Evolutionary conservation across 768 basidiomycete genomes (phyloP).

Genomic region (Mycena rebaudengoi): DNA sequence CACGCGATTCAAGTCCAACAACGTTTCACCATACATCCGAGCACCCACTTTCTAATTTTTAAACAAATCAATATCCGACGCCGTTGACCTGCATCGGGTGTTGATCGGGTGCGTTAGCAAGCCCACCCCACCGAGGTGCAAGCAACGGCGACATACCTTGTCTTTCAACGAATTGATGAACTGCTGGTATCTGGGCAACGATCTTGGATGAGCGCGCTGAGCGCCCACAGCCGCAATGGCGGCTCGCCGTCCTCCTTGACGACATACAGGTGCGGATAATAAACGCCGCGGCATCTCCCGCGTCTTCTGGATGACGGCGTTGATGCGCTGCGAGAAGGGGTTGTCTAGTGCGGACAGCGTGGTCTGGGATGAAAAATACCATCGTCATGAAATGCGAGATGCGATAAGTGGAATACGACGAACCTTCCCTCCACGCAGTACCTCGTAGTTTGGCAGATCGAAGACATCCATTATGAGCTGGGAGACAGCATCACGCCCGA

Average conservation of each 20-base stretch:
- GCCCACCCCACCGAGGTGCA: background rate
- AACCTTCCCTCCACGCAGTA: conserved; percentile 94
- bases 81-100: conserved; percentile 41
- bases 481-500: conserved; percentile 98
- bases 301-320: conserved; percentile 92
- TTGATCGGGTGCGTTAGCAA: background rate
- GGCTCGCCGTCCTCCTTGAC: conserved; percentile 99
- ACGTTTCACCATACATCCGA: conserved; percentile 11
- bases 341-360: conserved; percentile 94
- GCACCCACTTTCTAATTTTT: conserved; percentile 21
- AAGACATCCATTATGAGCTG: conserved; percentile 95
- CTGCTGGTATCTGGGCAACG: conserved; percentile 97
- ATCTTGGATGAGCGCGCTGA: conserved; percentile 94
- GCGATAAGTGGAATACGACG: conserved; percentile 23
- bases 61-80: conserved; percentile 29
- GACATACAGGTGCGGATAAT: conserved; percentile 93
- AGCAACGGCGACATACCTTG: conserved; percentile 62
- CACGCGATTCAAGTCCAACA: background rate
- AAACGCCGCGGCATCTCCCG: conserved; percentile 91
- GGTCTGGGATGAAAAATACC: conserved; percentile 53
- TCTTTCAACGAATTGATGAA: conserved; percentile 91
- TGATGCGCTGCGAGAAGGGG: conserved; percentile 94
- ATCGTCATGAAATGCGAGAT: conserved; percentile 1
- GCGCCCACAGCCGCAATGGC: conserved; percentile 92
- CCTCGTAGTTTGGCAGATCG: conserved; percentile 86